A percentile compares a stretch with the other conserved stretches of the same genome.
Conservation (phyloP, 1,139 yeast species). For the Scheffersomyces parashehatae region DNA sequence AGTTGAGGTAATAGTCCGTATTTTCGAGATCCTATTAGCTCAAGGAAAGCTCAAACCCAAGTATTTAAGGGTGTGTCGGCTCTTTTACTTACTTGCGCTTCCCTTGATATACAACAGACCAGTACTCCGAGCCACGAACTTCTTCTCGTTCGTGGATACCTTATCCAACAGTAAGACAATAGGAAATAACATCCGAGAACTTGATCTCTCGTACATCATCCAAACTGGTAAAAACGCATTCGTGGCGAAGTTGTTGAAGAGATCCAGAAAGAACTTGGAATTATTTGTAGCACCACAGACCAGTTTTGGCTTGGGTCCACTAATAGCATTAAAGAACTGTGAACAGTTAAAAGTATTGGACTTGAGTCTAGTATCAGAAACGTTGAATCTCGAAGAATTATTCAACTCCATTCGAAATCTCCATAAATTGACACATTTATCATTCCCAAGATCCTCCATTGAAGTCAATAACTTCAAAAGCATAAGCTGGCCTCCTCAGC, state of each 20-base stretch:
- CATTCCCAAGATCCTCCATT: slow-evolving; percentile 88
- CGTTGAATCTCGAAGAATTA: slow-evolving; percentile 76
- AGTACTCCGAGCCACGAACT: slow-evolving; percentile 62
- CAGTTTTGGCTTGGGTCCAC: slow-evolving; percentile 88
- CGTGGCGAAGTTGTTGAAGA: slow-evolving; percentile 76
- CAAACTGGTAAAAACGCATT: slow-evolving; percentile 94
- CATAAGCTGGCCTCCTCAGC: slow-evolving; percentile 71
- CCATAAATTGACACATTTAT: slow-evolving; percentile 64
- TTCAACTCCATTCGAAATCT: slow-evolving; percentile 72
- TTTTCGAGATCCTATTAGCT: slow-evolving; percentile 44
- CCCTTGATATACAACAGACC: slow-evolving; percentile 70
- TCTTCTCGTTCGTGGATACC: slow-evolving; percentile 70
- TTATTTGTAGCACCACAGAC: slow-evolving; percentile 90
- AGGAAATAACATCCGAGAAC: slow-evolving; percentile 47
- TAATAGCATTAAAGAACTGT: slow-evolving; percentile 76
- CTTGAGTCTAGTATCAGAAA: slow-evolving; percentile 86
- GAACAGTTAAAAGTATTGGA: slow-evolving; percentile 64
- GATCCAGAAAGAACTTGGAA: slow-evolving; percentile 65
- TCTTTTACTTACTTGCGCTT: slow-evolving; percentile 59
- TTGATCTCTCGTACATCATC: slow-evolving; percentile 76
- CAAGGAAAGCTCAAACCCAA: slow-evolving; percentile 45
- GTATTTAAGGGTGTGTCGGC: slow-evolving; percentile 59
- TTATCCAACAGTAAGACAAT: slow-evolving; percentile 47
- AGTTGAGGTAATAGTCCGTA: slow-evolving; percentile 56
- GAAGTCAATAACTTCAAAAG: slow-evolving; percentile 47